phyloP scores from a whole-genome alignment of 2,329 filamentous ascomycete genomes.

The Sporothrix variecibatus region DNA sequence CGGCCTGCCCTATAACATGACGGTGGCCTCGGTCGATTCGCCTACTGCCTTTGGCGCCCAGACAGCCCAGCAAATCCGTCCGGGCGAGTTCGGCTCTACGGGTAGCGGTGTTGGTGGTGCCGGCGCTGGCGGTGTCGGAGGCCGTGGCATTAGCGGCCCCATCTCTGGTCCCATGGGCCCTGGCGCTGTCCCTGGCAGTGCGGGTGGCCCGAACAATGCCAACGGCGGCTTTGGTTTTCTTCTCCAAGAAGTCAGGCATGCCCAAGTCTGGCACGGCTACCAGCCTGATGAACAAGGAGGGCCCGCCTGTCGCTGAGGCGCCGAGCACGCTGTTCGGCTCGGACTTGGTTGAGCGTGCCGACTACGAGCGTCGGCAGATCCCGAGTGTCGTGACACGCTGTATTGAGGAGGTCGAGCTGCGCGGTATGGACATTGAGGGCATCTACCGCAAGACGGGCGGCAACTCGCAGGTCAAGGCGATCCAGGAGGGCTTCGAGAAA shows the following conservation, averaged over 20 bases:
- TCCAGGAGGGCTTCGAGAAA: conserved; percentile 90
- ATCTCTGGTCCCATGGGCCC: background rate
- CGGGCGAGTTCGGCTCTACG: conserved; percentile 7
- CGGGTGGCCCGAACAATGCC: conserved; percentile 35
- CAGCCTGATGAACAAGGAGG: conserved; percentile 42
- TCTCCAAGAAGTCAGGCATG: conserved; percentile 55
- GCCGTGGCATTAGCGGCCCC: conserved; percentile 21
- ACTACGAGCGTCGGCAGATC: conserved; percentile 85
- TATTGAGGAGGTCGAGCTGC: conserved; percentile 92
- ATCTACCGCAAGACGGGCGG: conserved; percentile 98
- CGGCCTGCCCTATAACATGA: conserved; percentile 71
- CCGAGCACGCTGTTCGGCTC: conserved; percentile 77
- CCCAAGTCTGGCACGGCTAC: conserved; percentile 54
- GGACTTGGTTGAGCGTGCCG: conserved; percentile 80
- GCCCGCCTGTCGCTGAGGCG: conserved; percentile 48
- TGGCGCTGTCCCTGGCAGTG: conserved; percentile 31
- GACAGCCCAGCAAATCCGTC: conserved; percentile 36
- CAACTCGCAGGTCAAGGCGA: conserved; percentile 83
- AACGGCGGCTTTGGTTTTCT: conserved; percentile 70
- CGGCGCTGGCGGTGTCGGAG: background rate
- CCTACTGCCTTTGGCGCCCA: conserved; percentile 39
- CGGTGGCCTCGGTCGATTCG: conserved; percentile 56
- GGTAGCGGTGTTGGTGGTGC: conserved; percentile 11
- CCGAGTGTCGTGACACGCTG: conserved; percentile 89
- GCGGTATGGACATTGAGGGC: conserved; percentile 96